These are phyloP conservation scores for Cyclotella sp. DNA, from an alignment of 108 stramenopile genomes.

Conservation along the genomic window DNA sequence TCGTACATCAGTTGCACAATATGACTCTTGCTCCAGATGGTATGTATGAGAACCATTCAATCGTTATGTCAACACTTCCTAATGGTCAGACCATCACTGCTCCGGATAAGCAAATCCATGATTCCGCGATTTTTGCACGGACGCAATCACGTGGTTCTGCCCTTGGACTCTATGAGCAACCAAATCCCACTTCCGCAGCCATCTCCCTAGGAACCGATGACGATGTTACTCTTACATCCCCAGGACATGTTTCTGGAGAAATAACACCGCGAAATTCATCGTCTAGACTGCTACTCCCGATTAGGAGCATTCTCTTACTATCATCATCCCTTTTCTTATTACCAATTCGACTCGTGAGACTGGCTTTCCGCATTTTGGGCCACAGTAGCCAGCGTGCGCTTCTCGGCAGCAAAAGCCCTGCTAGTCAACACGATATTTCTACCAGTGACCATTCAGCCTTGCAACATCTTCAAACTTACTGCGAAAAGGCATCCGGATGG, in stretches of 20 bases:
- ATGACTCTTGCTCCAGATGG: slow-evolving; percentile 71
- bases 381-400: slow-evolving; percentile 27
- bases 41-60: slow-evolving; percentile 72
- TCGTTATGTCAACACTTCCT: slow-evolving; percentile 64
- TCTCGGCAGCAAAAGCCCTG: not conserved
- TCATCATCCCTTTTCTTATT: slow-evolving; percentile 74
- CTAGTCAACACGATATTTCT: slow-evolving; percentile 4
- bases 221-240: slow-evolving; percentile 25
- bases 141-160: not conserved
- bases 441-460: slow-evolving; percentile 21
- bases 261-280: slow-evolving; percentile 28
- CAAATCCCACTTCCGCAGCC: slow-evolving; percentile 6
- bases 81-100: slow-evolving; percentile 3
- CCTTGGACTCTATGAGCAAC: slow-evolving; percentile 3
- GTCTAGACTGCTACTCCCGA: slow-evolving; percentile 64
- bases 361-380: slow-evolving; percentile 59
- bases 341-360: slow-evolving; percentile 71
- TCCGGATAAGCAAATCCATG: not conserved
- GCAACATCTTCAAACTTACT: slow-evolving; percentile 36
- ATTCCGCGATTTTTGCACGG: not conserved
- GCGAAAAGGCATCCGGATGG: slow-evolving; percentile 37
- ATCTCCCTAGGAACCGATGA: slow-evolving; percentile 48
- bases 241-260: slow-evolving; percentile 30
- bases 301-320: slow-evolving; percentile 65
- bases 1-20: slow-evolving; percentile 52